phyloP scores from a whole-genome alignment of 2,329 filamentous ascomycete genomes.

The Atkinsonella texensis region DNA sequence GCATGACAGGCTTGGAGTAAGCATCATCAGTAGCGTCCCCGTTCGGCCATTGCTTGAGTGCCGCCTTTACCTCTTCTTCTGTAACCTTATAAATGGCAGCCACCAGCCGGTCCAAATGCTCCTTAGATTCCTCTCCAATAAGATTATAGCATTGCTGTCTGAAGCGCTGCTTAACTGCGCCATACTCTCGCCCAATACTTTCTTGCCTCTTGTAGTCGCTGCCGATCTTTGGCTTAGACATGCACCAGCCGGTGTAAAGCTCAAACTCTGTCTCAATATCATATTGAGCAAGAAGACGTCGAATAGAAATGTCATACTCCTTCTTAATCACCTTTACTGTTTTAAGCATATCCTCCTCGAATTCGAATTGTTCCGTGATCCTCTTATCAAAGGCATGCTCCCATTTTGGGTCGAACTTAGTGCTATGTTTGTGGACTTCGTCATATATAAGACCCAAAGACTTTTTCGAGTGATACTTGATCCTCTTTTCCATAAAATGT shows the following conservation, averaged over 20 bases:
- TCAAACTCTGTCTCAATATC: conserved; percentile 84
- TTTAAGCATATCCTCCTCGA: conserved; percentile 41
- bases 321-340: conserved; percentile 56
- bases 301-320: conserved; percentile 66
- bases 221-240: conserved; percentile 59
- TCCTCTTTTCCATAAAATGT: conserved; percentile 73
- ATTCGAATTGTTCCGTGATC: conserved; percentile 51
- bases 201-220: conserved; percentile 82
- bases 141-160: conserved; percentile 52
- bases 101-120: conserved; percentile 57
- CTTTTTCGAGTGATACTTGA: conserved; percentile 53
- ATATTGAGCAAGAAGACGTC: conserved; percentile 73
- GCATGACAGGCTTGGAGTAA: conserved; percentile 39
- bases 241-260: conserved; percentile 75
- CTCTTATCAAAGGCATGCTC: conserved; percentile 62
- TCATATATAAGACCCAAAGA: conserved; percentile 79
- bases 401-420: conserved; percentile 64
- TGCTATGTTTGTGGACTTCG: conserved; percentile 40
- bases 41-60: conserved; percentile 30
- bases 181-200: conserved; percentile 59
- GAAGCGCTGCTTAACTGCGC: conserved; percentile 56
- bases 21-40: conserved; percentile 9
- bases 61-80: conserved; percentile 52
- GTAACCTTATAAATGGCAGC: conserved; percentile 85
- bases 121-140: conserved; percentile 40